phyloP scores from a whole-genome alignment of 2,329 filamentous ascomycete species.

The Diaporthe sp. region DNA sequence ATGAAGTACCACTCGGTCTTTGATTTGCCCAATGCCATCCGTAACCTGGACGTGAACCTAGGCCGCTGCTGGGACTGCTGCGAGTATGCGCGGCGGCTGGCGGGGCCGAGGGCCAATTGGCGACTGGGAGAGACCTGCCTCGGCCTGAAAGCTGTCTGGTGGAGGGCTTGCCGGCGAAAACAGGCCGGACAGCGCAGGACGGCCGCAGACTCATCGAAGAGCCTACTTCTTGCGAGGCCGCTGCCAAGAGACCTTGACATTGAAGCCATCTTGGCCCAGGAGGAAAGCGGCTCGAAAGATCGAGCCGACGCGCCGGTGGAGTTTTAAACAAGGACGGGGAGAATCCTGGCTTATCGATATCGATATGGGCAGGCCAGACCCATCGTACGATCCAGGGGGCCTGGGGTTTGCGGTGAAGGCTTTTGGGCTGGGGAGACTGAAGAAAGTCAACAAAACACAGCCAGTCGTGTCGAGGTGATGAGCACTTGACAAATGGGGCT shows the following conservation, averaged over 20 bases:
- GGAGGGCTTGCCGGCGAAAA: conserved; percentile 35
- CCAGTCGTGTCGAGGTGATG: conserved; percentile 15
- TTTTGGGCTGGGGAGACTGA: conserved; percentile 5
- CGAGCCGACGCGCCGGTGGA: conserved; percentile 1
- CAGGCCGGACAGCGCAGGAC: conserved; percentile 39
- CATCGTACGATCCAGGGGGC: conserved; percentile 39
- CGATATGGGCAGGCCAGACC: conserved; percentile 32
- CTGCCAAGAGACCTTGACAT: conserved; percentile 42
- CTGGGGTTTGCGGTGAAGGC: conserved; percentile 33
- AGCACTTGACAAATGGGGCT: conserved; percentile 19
- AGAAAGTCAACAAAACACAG: conserved; percentile 1
- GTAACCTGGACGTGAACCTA: conserved; percentile 66
- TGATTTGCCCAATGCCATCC: conserved; percentile 63
- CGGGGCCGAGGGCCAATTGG: conserved; percentile 44
- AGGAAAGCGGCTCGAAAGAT: conserved; percentile 20
- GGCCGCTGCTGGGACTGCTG: conserved; percentile 61
- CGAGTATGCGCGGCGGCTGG: conserved; percentile 53
- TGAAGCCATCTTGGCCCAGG: conserved; percentile 40
- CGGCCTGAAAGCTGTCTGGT: conserved; percentile 33
- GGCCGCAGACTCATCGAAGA: conserved; percentile 40
- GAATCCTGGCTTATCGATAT: conserved; percentile 42
- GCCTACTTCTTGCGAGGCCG: conserved; percentile 39
- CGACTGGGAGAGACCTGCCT: conserved; percentile 43
- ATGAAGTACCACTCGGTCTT: conserved; percentile 91
- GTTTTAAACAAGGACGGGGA: conserved; percentile 30